phyloP scores from a whole-genome alignment of 202 grass and related monocot genomes.

The Setaria italica region DNA sequence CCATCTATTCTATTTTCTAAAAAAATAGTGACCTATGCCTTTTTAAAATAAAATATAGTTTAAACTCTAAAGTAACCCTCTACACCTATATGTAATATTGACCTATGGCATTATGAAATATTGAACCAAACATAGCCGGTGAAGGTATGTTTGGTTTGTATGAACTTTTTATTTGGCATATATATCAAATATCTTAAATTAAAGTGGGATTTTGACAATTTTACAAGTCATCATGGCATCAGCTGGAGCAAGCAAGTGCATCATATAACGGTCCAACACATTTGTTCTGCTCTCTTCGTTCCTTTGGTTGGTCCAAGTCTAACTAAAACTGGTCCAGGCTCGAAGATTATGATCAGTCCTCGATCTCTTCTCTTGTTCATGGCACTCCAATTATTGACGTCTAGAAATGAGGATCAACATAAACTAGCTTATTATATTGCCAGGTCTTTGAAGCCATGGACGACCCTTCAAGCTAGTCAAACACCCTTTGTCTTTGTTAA shows the following conservation, averaged over 20 bases:
- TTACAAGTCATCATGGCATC: background rate
- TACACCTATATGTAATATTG: too few species aligned
- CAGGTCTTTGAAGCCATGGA: background rate
- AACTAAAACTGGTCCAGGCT: constrained; percentile 14
- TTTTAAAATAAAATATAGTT: too few species aligned
- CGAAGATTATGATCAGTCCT: constrained; percentile 6
- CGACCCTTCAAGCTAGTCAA: constrained; percentile 3
- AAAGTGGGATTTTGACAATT: background rate
- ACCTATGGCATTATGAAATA: too few species aligned
- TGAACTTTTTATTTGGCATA: too few species aligned
- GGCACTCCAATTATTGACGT: constrained; percentile 17
- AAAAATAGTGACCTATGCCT: too few species aligned
- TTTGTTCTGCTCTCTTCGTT: background rate
- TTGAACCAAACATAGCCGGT: too few species aligned
- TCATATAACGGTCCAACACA: background rate
- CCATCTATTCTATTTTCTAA: too few species aligned
- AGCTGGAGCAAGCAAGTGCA: background rate
- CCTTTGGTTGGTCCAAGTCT: background rate
- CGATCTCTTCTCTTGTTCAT: background rate
- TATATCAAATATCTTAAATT: background rate
- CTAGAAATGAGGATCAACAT: background rate
- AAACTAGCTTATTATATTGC: background rate
- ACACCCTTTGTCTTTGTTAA: background rate
- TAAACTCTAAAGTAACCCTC: too few species aligned
- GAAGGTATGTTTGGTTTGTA: too few species aligned